Evolutionary conservation across 179 eudicot species (phyloP), one percentile per base, ranked within the genome.

Genomic region (Heliamphora pulchella): DNA sequence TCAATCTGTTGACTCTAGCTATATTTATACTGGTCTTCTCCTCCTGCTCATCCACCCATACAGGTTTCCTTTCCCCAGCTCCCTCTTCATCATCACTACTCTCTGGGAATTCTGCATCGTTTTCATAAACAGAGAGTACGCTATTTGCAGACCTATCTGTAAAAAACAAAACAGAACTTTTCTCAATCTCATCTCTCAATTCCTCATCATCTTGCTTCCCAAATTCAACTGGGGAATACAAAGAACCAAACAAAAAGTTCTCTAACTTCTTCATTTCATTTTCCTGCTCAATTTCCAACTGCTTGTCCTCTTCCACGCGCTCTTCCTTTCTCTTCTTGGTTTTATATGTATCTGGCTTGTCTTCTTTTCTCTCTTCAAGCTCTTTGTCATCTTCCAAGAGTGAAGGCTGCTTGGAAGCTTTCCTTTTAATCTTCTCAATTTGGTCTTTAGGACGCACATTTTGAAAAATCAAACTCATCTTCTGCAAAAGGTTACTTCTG

Each of bases 11-110:
- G 53, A 90, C 94, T 71, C 85, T 91, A 7, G 92, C 88, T 75
- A 94, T 90, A 81, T 94, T 87, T 48, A 94, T 80, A 50, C 71
- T 79, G 11, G 88, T 81, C 73, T 86, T 89, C 78, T 87, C 91
- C 83, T 92, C 98, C 77, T 94, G 97, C 0, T 88, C 98, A 81
- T 94, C 98, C 13, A 89, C 86, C 98, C 97, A 94, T 44, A 78
- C 96, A 76, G 97, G 93, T 79, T 89, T 93, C 85, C 89, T 82
- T 82, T 88, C 78, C 85, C 74, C 79, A 66, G 47, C 70, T 0
- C 74, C 85, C 74, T 71, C 86, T 58, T 84, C 88, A 15, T 84
- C 88, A 64, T 59, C 82, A 77, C 20, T 57, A 8, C 82, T 89
- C 55, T 81, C 86, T 3, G 22, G 51, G 41, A 81, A 69, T 1